Base-by-base conservation (phyloP, 176 grass and related monocot genomes). In the Oryza glumipatula region DNA sequence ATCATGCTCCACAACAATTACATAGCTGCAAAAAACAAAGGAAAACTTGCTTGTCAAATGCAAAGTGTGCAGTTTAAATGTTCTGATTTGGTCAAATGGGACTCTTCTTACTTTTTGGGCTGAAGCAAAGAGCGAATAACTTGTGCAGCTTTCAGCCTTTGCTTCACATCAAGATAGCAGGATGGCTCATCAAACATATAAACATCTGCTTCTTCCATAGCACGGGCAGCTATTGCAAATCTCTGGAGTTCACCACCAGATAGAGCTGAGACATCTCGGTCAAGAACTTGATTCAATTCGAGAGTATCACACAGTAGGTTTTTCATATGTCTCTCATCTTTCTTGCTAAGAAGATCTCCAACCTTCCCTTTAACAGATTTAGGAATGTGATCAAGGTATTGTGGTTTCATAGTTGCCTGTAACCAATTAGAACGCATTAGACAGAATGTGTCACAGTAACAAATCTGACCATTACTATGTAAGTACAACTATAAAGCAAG, bases 221-320 rank as follows among this genome's bases (percentile, higher is more conserved):
- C 90, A 74, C 85, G 75, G 38, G 85, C 90, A 67, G 90, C 88
- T 81, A 95, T 95, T 71, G 90, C 86, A 88, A 97, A 90, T 73
- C 94, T 91, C 86, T 97, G 92, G 69, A 97, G 83, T 73, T 97
- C 94, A 33, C 94, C 92, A 68, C 94, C 91, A 76, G 91, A 97
- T 39, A 97, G 81, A 84, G 94, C 91, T 67, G 79, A 84, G 33
- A 94, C 45, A 69, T 97, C 88, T 68, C 94, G 83, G 73, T 87
- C 87, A 45, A 97, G 76, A 68, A 94, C 67, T 76, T 94, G 89
- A 72, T 90, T 97, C 76, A 97, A 72, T 58, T 92, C 91, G 4
- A 97, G 87, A 69, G 86, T 78, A 75, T 49, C 70, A 71, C 91
- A 94, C 39, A 94, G 36, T 28, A 70, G 70, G 21, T 83, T 75